Evolutionary conservation across 768 basidiomycete genomes (phyloP), one percentile per base, ranked within the genome.

Genomic region (Hebeloma cylindrosporum): DNA sequence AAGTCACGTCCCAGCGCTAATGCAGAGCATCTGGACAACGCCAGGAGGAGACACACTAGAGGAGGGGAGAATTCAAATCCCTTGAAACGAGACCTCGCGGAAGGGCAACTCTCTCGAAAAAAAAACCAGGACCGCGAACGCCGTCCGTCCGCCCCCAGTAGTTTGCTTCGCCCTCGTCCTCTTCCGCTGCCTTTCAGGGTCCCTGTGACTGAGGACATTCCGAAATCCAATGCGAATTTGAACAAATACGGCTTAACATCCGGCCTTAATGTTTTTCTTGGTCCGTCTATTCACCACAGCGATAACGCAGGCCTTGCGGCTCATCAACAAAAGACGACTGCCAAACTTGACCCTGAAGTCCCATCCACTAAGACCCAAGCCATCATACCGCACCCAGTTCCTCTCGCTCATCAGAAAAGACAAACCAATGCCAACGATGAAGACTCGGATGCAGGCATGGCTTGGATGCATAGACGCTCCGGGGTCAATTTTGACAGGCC

Each of bases 401-500:
- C n/a, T n/a, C n/a, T n/a, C n/a, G n/a, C n/a, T n/a, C n/a, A n/a
- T n/a, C n/a, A n/a, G n/a, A n/a, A n/a, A n/a, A n/a, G n/a, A n/a
- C 18, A 23, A 18, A 13, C 8, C 7, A 5, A 26, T 43, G 41
- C 39, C 23, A 27, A 29, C 25, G 35, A 28, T 7, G 46, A 43
- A 17, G 41, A 41, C 28, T 40, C 40, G 11, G 48, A 50, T 13
- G 41, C 48, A 6, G 32, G 38, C 21, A 54, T 57, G 27, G 45
- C 53, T 32, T 63, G 61, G 48, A 55, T 54, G 48, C 50, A 56
- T 21, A 45, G 54, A 25, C 60, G 66, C 26, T 51, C 54, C n/a
- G 40, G 44, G 14, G 56, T 70, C 9, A 64, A 72, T 45, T 73
- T 73, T 48, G 67, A 73, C 25, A 52, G 72, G 11, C 67, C 70